These are phyloP conservation scores for Kalaharituber pfeilii DNA, from an alignment of 2,329 filamentous ascomycete species.

Conservation along the genomic window DNA sequence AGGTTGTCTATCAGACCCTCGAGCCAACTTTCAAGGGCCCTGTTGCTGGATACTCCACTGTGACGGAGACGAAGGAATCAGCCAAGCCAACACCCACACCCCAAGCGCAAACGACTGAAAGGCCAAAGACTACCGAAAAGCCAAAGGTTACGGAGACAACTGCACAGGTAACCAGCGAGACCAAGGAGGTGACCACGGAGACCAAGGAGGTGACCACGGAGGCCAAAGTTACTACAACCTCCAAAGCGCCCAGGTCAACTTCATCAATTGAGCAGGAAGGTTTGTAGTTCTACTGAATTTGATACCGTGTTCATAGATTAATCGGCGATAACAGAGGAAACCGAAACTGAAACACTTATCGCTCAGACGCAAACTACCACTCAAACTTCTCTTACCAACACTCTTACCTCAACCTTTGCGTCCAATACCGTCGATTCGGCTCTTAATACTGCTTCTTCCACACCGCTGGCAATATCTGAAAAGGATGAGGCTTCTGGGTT, in stretches of 20 bases:
- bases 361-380: background rate
- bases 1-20: constrained; percentile 31
- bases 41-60: constrained; percentile 31
- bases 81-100: constrained; percentile 11
- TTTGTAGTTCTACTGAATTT: too few relatives aligned
- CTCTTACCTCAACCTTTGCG: constrained; percentile 3
- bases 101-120: constrained; percentile 11
- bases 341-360: background rate
- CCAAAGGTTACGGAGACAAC: background rate
- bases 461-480: constrained; percentile 13
- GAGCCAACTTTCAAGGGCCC: constrained; percentile 30
- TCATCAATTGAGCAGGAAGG: too few relatives aligned
- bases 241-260: too few relatives aligned
- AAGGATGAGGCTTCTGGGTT: constrained; percentile 21
- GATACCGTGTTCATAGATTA: too few relatives aligned
- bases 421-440: background rate
- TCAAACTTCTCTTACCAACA: background rate
- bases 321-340: too few relatives aligned
- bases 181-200: too few relatives aligned
- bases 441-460: constrained; percentile 19
- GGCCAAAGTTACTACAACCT: too few relatives aligned
- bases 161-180: background rate
- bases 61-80: constrained; percentile 23
- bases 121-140: background rate
- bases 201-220: too few relatives aligned